Evolutionary conservation across 2,329 filamentous ascomycete species (phyloP), one percentile per base, ranked within the genome.

Genomic region (Parastagonospora nodorum): DNA sequence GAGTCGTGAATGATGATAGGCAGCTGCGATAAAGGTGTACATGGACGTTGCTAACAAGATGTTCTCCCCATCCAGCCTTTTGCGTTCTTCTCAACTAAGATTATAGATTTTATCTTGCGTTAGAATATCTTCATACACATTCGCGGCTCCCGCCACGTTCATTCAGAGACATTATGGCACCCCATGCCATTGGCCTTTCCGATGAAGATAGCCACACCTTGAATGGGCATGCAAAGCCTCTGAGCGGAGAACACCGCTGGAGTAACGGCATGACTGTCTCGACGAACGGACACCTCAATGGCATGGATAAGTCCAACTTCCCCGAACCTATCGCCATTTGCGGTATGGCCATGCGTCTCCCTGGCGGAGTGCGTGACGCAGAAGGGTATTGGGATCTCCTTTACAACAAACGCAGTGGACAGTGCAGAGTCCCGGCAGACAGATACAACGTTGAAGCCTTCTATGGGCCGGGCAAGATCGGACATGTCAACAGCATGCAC

Each of bases 341-440:
- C 29, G 60, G 60, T 10, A 59, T 68, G 48, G 64, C 61, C 8
- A 39, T 37, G 12, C 55, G 65, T 4, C 51, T 68, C 2, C 60
- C 60, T 2, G 60, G 64, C 6, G 51, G 54, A 1, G 28, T 60
- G 11, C 40, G 31, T 28, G 35, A 35, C 10, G 28, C 50, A 2
- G n/a, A 50, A 35, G 58, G 64, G 2, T 67, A 73, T 12, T 76
- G 71, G 69, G 51, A 71, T 7, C 47, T 74, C n/a, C 55, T 67
- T 8, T 11, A 27, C 4, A 29, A 32, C 7, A 32, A 32, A 28
- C 11, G 35, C 5, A 31, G 35, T 33, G 47, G 28, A 19, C 15
- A 35, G 8, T 16, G 24, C 10, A 15, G 16, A 14, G n/a, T 51
- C 29, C 46, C 44, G n/a, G 27, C 10, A 11, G 37, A 32, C 11